Conservation (phyloP, 805 yeast genomes). For the Yarrowia sp. region DNA sequence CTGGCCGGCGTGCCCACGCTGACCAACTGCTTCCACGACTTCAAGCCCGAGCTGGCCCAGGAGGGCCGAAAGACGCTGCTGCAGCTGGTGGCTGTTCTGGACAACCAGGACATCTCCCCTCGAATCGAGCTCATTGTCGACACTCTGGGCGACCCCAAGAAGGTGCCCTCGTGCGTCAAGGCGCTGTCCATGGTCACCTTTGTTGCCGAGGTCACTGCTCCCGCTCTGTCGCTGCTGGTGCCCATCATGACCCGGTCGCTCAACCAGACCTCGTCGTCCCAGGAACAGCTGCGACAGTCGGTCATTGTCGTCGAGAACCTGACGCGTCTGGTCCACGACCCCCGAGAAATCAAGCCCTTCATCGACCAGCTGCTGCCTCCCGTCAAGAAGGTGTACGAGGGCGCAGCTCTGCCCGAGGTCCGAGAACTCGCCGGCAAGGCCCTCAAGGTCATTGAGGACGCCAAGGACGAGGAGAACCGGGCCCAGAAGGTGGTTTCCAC, state of each 20-base stretch:
- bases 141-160: slow-evolving; percentile 87
- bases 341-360: slow-evolving; percentile 85
- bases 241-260: slow-evolving; percentile 92
- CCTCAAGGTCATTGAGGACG: slow-evolving; percentile 77
- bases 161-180: slow-evolving; percentile 88
- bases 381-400: slow-evolving; percentile 81
- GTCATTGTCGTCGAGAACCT: slow-evolving; percentile 95
- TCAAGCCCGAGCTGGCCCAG: slow-evolving; percentile 93
- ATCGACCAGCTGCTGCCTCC: slow-evolving; percentile 93
- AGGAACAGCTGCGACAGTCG: slow-evolving; percentile 95
- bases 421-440: slow-evolving; percentile 93
- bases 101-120: slow-evolving; percentile 89
- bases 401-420: slow-evolving; percentile 95
- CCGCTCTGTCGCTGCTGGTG: slow-evolving; percentile 85
- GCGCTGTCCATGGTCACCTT: slow-evolving; percentile 91
- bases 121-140: slow-evolving; percentile 84
- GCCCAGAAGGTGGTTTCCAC: slow-evolving; percentile 75
- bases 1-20: slow-evolving; percentile 80
- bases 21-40: slow-evolving; percentile 90
- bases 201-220: slow-evolving; percentile 98
- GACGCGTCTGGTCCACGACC: slow-evolving; percentile 93
- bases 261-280: slow-evolving; percentile 85
- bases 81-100: slow-evolving; percentile 79
- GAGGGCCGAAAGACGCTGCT: slow-evolving; percentile 77
- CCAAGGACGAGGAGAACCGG: slow-evolving; percentile 73